phyloP scores from a whole-genome alignment of 441 rosid species.

The Arabidopsis lyrata region DNA sequence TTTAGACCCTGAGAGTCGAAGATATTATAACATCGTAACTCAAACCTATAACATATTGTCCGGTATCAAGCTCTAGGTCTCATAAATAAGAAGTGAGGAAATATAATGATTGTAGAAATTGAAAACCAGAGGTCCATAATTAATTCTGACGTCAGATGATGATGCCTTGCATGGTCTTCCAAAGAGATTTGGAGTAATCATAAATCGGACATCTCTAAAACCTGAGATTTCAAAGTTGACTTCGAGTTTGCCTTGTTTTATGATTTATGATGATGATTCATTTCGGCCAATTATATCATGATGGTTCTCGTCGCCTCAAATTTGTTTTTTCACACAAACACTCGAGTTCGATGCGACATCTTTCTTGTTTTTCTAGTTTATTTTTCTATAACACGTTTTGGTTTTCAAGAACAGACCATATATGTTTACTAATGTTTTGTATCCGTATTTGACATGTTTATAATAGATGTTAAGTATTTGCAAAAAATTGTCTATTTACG shows the following conservation, averaged over 20 bases:
- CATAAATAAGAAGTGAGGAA: conserved; percentile 34
- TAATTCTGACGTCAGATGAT: conserved; percentile 42
- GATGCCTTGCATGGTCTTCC: conserved; percentile 49
- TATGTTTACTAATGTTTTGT: not conserved
- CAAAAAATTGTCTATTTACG: not conserved
- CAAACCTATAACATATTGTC: conserved; percentile 33
- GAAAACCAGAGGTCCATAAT: conserved; percentile 39
- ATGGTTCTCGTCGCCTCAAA: conserved; percentile 30
- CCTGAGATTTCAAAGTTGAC: conserved; percentile 46
- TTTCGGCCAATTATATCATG: conserved; percentile 36
- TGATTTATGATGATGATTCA: conserved; percentile 34
- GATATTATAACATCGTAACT: conserved; percentile 32
- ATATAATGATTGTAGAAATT: conserved; percentile 40
- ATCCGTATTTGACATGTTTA: not conserved
- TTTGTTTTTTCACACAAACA: conserved; percentile 22
- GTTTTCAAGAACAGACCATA: conserved; percentile 12
- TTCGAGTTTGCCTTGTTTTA: conserved; percentile 36
- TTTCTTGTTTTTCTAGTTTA: conserved; percentile 19
- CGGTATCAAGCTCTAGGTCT: conserved; percentile 28
- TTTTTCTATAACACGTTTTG: conserved; percentile 3
- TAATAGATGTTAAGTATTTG: too few species aligned
- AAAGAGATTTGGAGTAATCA: conserved; percentile 47
- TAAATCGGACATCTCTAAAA: conserved; percentile 44
- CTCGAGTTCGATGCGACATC: conserved; percentile 46
- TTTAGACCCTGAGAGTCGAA: too few species aligned